Evolutionary conservation across 805 yeast species (phyloP).

Genomic region (Lipomyces spencermartinsiae): DNA sequence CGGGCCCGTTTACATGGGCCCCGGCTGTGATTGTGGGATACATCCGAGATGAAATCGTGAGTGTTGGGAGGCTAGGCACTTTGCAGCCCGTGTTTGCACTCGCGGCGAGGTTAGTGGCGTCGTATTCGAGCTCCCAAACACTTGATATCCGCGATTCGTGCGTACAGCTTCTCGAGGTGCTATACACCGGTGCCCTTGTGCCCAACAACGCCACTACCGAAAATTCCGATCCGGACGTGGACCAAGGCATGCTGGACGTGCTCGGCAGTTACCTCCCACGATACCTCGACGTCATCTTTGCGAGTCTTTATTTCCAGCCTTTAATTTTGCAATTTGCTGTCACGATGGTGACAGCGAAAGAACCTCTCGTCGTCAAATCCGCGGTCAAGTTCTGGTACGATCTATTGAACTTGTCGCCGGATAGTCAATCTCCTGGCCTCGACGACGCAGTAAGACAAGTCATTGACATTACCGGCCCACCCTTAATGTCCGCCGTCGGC

Average conservation of each 20-base stretch:
- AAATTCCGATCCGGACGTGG: constrained; percentile 41
- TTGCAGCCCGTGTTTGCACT: constrained; percentile 29
- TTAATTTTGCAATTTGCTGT: constrained; percentile 49
- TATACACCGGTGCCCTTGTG: constrained; percentile 19
- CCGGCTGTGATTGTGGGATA: constrained; percentile 49
- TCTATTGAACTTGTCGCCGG: neutral
- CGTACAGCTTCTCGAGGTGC: constrained; percentile 13
- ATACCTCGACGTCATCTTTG: constrained; percentile 32
- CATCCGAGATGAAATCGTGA: constrained; percentile 22
- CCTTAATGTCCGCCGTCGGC: constrained; percentile 12
- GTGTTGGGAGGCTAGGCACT: constrained; percentile 13
- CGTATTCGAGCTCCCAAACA: constrained; percentile 1
- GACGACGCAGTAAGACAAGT: constrained; percentile 11
- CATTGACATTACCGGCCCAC: constrained; percentile 5
- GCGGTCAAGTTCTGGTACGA: constrained; percentile 61
- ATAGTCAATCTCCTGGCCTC: neutral
- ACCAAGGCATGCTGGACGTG: constrained; percentile 42
- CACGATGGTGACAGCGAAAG: constrained; percentile 54
- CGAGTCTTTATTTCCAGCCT: constrained; percentile 12
- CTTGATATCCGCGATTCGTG: neutral
- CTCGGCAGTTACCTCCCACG: constrained; percentile 37
- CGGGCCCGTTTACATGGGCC: constrained; percentile 70
- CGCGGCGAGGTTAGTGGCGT: constrained; percentile 18
- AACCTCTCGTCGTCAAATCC: constrained; percentile 61
- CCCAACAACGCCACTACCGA: neutral